Conservation (phyloP, 495 filamentous ascomycete species). For the Lentithecium fluviatile region DNA sequence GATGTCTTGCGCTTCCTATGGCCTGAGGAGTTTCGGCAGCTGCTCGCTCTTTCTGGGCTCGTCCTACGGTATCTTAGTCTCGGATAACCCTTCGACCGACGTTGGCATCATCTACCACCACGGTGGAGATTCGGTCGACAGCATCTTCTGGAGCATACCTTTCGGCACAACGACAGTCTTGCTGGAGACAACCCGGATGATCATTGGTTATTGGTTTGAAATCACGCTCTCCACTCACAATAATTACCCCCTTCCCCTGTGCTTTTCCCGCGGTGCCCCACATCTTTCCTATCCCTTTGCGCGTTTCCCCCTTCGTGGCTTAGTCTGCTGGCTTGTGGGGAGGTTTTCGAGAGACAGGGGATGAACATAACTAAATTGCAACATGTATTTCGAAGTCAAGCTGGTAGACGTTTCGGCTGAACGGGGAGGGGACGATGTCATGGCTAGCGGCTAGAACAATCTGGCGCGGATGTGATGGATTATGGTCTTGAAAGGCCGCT, state of each 20-base stretch:
- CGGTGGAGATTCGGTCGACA: background rate
- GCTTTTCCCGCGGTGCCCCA: conserved; percentile 18
- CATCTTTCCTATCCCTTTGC: conserved; percentile 1
- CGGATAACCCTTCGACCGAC: conserved; percentile 2
- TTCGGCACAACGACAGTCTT: conserved; percentile 14
- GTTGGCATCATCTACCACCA: conserved; percentile 6
- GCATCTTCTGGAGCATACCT: conserved; percentile 9
- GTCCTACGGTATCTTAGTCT: conserved; percentile 18
- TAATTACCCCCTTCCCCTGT: conserved; percentile 29
- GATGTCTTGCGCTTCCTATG: conserved; percentile 16
- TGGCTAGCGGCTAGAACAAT: conserved; percentile 20
- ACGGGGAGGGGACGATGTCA: conserved; percentile 3
- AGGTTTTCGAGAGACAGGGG: conserved; percentile 35
- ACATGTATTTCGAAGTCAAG: background rate
- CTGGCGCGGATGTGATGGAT: conserved; percentile 6
- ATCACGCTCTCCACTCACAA: conserved; percentile 24
- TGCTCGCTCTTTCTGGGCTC: conserved; percentile 14
- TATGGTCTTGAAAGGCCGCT: conserved; percentile 20
- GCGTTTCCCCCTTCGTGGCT: conserved; percentile 24
- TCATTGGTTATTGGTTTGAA: conserved; percentile 28
- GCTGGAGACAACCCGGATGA: conserved; percentile 22
- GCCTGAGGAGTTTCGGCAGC: conserved; percentile 20
- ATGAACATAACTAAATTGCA: conserved; percentile 36
- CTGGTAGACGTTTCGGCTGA: background rate
- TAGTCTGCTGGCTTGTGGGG: conserved; percentile 39